Percentiles rank a stretch among this genome's conserved stretches.
Conservation (phyloP, 164 flowering plant genomes). For the Sedum album region DNA sequence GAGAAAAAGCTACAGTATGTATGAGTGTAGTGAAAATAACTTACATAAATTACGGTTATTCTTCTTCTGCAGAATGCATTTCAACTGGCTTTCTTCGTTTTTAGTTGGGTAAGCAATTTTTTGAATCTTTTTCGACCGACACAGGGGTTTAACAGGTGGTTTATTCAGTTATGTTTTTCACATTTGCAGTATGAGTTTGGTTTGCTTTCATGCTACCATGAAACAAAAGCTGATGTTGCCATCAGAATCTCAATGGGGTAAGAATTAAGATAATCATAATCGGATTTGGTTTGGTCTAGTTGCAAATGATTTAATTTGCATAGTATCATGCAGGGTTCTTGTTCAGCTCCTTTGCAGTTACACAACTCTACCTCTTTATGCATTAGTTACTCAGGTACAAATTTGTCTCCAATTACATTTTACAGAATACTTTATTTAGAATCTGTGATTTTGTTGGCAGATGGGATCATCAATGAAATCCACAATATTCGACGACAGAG, state of each 20-base stretch:
- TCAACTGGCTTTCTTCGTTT: slow-evolving; percentile 77
- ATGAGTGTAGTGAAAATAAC: too few relatives aligned
- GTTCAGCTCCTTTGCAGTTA: slow-evolving; percentile 9
- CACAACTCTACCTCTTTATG: slow-evolving; percentile 9
- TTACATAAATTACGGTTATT: not conserved
- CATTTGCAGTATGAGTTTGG: slow-evolving; percentile 50
- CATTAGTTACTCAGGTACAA: slow-evolving; percentile 6
- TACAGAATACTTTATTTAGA: not conserved
- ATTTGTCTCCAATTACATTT: not conserved
- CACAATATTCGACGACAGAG: slow-evolving; percentile 39
- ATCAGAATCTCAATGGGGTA: slow-evolving; percentile 72
- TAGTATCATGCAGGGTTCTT: slow-evolving; percentile 9
- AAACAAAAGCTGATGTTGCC: slow-evolving; percentile 33
- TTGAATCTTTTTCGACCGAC: not conserved
- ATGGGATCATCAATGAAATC: slow-evolving; percentile 57
- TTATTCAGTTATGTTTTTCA: not conserved
- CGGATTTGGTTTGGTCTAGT: not conserved
- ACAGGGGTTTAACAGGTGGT: not conserved
- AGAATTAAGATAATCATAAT: slow-evolving; percentile 7
- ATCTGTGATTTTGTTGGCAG: slow-evolving; percentile 19
- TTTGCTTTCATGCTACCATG: slow-evolving; percentile 54
- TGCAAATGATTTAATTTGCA: not conserved
- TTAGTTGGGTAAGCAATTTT: slow-evolving; percentile 55
- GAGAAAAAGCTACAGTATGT: too few relatives aligned
- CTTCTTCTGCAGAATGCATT: slow-evolving; percentile 58